Conservation (phyloP, 164 flowering plant species). For the Liriodendron chinense region DNA sequence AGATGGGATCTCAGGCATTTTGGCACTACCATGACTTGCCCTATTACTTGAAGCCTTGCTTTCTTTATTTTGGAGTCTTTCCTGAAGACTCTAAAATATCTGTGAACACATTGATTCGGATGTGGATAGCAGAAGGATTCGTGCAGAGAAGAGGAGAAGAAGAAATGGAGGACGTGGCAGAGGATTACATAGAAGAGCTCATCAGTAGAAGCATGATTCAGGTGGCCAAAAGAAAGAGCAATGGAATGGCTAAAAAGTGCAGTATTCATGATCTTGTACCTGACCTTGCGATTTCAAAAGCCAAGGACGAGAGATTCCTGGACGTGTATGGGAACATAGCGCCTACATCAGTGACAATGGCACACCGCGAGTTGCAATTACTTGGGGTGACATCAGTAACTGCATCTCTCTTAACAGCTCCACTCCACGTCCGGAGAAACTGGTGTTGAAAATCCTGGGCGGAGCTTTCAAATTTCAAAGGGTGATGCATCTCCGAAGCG, state of each 20-base stretch:
- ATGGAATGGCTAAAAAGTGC: not conserved
- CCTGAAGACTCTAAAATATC: not conserved
- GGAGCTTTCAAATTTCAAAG: not conserved
- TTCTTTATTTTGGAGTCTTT: not conserved
- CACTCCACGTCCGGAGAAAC: not conserved
- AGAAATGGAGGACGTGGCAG: not conserved
- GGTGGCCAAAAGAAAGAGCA: not conserved
- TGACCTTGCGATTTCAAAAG: not conserved
- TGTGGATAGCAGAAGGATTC: not conserved
- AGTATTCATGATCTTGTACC: not conserved
- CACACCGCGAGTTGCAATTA: not conserved
- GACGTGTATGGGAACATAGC: not conserved
- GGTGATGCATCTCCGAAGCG: not conserved
- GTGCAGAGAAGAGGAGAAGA: not conserved
- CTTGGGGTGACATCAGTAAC: not conserved
- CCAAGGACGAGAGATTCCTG: not conserved
- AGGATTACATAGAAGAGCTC: not conserved
- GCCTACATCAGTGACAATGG: not conserved
- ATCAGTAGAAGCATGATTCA: not conserved
- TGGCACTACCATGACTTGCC: constrained; percentile 3
- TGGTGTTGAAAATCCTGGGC: not conserved
- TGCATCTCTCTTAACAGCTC: not conserved
- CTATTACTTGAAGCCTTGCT: not conserved
- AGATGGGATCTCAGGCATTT: not conserved
- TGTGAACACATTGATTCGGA: too few relatives aligned